Percentiles rank a stretch among this genome's conserved stretches.
Evolutionary conservation across 2,329 filamentous ascomycete species (phyloP).

Genomic region (Achaetomium macrosporum): DNA sequence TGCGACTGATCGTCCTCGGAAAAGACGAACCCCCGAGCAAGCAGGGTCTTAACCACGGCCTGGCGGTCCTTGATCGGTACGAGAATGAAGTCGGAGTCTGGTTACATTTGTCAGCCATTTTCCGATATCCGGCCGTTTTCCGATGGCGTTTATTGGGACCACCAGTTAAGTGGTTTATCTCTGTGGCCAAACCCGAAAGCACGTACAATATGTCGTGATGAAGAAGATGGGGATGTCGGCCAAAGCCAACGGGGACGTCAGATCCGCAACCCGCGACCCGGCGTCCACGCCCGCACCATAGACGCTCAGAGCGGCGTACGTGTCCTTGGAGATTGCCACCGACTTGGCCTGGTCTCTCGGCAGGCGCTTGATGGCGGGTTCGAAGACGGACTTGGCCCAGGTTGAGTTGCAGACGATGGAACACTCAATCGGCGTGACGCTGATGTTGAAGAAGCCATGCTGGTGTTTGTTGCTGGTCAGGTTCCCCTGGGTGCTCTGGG

Average conservation of each 20-base stretch:
- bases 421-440: conserved; percentile 85
- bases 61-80: conserved; percentile 70
- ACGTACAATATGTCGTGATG: conserved; percentile 79
- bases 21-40: conserved; percentile 78
- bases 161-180: background rate
- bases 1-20: conserved; percentile 50
- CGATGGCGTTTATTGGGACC: too few species aligned
- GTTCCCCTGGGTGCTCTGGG: background rate
- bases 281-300: conserved; percentile 87
- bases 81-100: conserved; percentile 84
- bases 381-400: conserved; percentile 69
- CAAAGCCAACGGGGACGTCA: conserved; percentile 84
- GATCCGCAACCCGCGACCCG: conserved; percentile 81
- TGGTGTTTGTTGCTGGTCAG: conserved; percentile 32
- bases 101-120: background rate
- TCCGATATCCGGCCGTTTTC: background rate
- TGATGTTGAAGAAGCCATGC: conserved; percentile 88
- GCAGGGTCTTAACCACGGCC: conserved; percentile 69
- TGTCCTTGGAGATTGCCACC: conserved; percentile 72
- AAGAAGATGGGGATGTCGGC: conserved; percentile 97
- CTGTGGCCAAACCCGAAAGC: background rate
- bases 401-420: conserved; percentile 80
- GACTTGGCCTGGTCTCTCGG: conserved; percentile 45
- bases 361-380: conserved; percentile 61
- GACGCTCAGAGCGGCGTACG: conserved; percentile 84